phyloP scores from a whole-genome alignment of 371 early-diverging fungal species.

The Globomyces sp. region DNA sequence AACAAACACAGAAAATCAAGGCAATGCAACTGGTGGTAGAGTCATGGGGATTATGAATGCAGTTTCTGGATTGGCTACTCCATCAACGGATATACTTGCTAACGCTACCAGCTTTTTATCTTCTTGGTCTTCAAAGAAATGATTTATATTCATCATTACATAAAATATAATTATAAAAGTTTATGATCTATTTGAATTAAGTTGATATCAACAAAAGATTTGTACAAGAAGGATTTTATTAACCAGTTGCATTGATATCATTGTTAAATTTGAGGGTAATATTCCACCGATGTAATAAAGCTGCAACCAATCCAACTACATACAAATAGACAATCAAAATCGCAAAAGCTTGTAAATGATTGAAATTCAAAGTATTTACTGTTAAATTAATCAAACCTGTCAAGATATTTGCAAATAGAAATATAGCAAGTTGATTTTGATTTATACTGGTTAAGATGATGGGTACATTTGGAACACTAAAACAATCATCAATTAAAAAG shows the following conservation, averaged over 20 bases:
- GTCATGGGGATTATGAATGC: slow-evolving; percentile 13
- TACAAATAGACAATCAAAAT: slow-evolving; percentile 60
- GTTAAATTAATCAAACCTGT: slow-evolving; percentile 80
- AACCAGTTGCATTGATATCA: neutral
- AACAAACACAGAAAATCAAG: neutral
- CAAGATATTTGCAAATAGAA: slow-evolving; percentile 80
- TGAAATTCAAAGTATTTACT: slow-evolving; percentile 59
- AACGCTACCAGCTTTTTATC: slow-evolving; percentile 13
- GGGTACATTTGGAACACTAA: slow-evolving; percentile 23
- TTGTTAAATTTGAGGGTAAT: slow-evolving; percentile 28
- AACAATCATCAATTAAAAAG: slow-evolving; percentile 14
- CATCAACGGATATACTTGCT: slow-evolving; percentile 5
- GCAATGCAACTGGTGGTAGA: neutral
- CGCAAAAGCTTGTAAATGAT: slow-evolving; percentile 39
- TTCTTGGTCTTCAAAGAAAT: too few species aligned
- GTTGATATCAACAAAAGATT: too few species aligned
- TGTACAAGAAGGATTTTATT: slow-evolving; percentile 2
- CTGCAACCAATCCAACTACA: slow-evolving; percentile 37
- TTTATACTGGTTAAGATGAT: slow-evolving; percentile 69
- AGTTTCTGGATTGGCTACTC: slow-evolving; percentile 9
- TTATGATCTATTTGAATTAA: too few species aligned
- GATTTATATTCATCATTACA: too few species aligned
- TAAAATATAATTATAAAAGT: too few species aligned
- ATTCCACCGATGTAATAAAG: slow-evolving; percentile 21
- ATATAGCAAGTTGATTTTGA: slow-evolving; percentile 74